A percentile compares a stretch with the other conserved stretches of the same genome.
These are phyloP conservation scores for Eutypa lata DNA, from an alignment of 2,329 filamentous ascomycete genomes.

Conservation along the genomic window DNA sequence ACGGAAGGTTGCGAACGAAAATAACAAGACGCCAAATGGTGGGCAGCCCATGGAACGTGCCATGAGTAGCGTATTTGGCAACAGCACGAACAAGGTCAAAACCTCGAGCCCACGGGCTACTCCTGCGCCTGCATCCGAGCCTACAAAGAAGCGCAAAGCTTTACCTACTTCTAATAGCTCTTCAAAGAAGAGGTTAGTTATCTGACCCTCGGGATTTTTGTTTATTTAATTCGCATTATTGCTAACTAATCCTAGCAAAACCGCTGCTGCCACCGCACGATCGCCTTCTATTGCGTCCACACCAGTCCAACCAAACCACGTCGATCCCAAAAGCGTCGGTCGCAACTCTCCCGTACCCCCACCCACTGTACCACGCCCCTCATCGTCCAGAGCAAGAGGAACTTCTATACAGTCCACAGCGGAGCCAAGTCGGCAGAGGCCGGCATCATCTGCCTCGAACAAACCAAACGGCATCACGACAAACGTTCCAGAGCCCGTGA, in stretches of 20 bases:
- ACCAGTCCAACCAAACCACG: slow-evolving; percentile 66
- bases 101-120: slow-evolving; percentile 66
- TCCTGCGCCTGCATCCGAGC: slow-evolving; percentile 53
- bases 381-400: slow-evolving; percentile 70
- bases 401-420: slow-evolving; percentile 64
- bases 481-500: slow-evolving; percentile 32
- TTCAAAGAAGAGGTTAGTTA: slow-evolving; percentile 72
- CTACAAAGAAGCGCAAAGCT: slow-evolving; percentile 70
- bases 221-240: slow-evolving; percentile 9
- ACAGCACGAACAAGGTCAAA: slow-evolving; percentile 52
- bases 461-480: slow-evolving; percentile 54
- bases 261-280: slow-evolving; percentile 44
- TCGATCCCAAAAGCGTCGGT: slow-evolving; percentile 53
- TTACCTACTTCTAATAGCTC: slow-evolving; percentile 63
- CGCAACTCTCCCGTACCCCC: slow-evolving; percentile 59
- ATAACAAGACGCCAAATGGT: slow-evolving; percentile 59
- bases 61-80: slow-evolving; percentile 56
- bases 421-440: slow-evolving; percentile 53
- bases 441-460: slow-evolving; percentile 58
- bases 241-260: slow-evolving; percentile 24
- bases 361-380: slow-evolving; percentile 53
- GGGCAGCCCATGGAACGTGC: slow-evolving; percentile 62
- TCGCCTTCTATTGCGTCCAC: slow-evolving; percentile 74
- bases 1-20: slow-evolving; percentile 81
- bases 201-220: neutral